Evolutionary conservation across 768 basidiomycete species (phyloP).

Genomic region (Serendipita indica): DNA sequence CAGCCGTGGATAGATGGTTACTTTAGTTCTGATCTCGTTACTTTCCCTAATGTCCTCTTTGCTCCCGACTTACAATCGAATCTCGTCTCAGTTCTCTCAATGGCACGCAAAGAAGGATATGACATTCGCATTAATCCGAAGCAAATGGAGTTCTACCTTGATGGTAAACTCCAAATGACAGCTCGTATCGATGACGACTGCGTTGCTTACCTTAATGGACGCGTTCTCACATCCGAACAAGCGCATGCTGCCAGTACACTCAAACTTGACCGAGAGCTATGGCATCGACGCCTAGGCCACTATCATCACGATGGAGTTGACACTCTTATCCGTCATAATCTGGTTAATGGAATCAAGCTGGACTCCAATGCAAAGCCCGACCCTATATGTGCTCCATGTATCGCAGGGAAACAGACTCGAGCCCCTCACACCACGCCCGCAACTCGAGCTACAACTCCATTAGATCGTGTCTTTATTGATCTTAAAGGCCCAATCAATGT

Average conservation of each 20-base stretch:
- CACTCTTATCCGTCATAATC: constrained; percentile 12
- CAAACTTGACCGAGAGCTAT: constrained; percentile 18
- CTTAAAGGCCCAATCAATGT: constrained; percentile 20
- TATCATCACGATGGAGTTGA: constrained; percentile 17
- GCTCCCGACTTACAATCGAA: constrained; percentile 8
- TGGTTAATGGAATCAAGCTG: constrained; percentile 20
- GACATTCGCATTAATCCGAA: neutral
- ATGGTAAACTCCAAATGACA: constrained; percentile 14
- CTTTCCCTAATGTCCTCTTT: constrained; percentile 11
- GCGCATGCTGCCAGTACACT: constrained; percentile 16
- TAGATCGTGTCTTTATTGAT: constrained; percentile 22
- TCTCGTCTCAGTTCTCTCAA: constrained; percentile 8
- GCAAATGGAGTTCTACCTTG: neutral
- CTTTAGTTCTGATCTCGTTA: neutral
- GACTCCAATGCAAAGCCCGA: constrained; percentile 17
- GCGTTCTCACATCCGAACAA: constrained; percentile 10
- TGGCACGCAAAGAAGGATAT: neutral
- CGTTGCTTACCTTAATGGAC: constrained; percentile 19
- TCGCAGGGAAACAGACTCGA: constrained; percentile 27
- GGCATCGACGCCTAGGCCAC: constrained; percentile 24
- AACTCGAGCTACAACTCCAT: constrained; percentile 9
- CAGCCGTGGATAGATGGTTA: constrained; percentile 2
- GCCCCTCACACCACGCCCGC: constrained; percentile 15
- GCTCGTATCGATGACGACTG: constrained; percentile 19
- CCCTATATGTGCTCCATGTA: constrained; percentile 24